A percentile compares a stretch with the other conserved stretches of the same genome.
Conservation (phyloP, 1,139 yeast species). For the Saccharomyces pastorianus region DNA sequence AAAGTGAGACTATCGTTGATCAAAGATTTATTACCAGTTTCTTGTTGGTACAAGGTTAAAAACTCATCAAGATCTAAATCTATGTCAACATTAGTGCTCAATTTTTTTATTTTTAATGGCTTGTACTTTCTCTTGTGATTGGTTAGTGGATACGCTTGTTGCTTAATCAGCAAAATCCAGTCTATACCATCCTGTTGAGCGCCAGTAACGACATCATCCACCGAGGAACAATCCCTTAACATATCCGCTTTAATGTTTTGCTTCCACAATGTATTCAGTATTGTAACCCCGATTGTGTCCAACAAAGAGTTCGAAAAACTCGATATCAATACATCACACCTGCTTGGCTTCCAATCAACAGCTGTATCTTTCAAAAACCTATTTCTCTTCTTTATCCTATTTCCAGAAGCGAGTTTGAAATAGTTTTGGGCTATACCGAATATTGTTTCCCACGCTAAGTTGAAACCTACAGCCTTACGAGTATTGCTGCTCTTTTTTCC, state of each 20-base stretch:
- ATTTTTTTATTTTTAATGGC: constrained; percentile 63
- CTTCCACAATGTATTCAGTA: constrained; percentile 62
- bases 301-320: constrained; percentile 47
- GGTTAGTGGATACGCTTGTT: constrained; percentile 35
- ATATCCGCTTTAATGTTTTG: constrained; percentile 66
- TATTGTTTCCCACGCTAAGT: constrained; percentile 58
- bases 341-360: constrained; percentile 39
- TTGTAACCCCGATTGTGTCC: constrained; percentile 53
- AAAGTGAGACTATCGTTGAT: constrained; percentile 12
- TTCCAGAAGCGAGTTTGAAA: constrained; percentile 32
- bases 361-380: constrained; percentile 33
- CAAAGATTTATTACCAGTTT: constrained; percentile 11
- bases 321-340: constrained; percentile 78
- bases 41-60: constrained; percentile 43
- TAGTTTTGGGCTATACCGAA: constrained; percentile 43
- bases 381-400: constrained; percentile 33
- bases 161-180: constrained; percentile 70
- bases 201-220: constrained; percentile 61
- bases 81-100: constrained; percentile 50
- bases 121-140: constrained; percentile 49
- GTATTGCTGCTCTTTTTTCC: constrained; percentile 34
- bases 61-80: constrained; percentile 69
- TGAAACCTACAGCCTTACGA: constrained; percentile 76
- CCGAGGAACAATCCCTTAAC: constrained; percentile 40
- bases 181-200: constrained; percentile 66